Evolutionary conservation across 352 stramenopile species (phyloP), one percentile per base, ranked within the genome.

Genomic region (Pythium insidiosum): DNA sequence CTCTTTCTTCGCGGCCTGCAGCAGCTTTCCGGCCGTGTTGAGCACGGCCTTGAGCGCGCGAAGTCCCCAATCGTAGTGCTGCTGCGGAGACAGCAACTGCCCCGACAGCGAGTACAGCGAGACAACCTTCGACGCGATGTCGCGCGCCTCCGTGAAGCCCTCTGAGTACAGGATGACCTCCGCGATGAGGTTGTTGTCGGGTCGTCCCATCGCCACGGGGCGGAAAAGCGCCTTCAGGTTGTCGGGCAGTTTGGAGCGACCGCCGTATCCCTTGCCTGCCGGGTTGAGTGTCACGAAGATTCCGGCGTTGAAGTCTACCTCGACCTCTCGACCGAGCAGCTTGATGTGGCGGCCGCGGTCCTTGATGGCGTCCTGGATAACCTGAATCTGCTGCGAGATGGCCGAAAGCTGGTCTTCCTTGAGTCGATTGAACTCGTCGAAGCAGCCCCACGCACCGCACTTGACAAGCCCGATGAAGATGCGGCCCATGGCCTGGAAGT

Each of bases 251-350:
- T 91, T 81, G 41, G 66, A 88, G n/a, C 87, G 70, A 24, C 87
- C 87, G 34, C 75, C 85, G 51, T 96, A 96, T 18, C 81, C 84
- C 55, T 95, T 95, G 13, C 83, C 79, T 0, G 83, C 74, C 3
- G 86, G 86, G 47, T 96, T 96, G n/a, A 96, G 58, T 10, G 86
- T 96, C 15, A 96, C 83, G 42, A 96, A 96, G 44, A 96, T 96
- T n/a, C 85, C 85, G 4, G 80, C 70, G 43, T 95, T 93, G 33
- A 79, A 70, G 52, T 96, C 70, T 12, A 95, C 79, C 33, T 86
- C 66, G 15, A 96, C 71, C 29, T 53, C 41, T 37, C 63, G 59
- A 28, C 70, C 79, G 12, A 96, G 66, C 18, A 96, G 58, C 29
- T 63, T 56, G 39, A 95, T 71, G 18, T 46, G 57, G 20, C 50